These are phyloP conservation scores for Aspergillus pseudoglaucus DNA, from an alignment of 2,329 filamentous ascomycete genomes.

Conservation along the genomic window DNA sequence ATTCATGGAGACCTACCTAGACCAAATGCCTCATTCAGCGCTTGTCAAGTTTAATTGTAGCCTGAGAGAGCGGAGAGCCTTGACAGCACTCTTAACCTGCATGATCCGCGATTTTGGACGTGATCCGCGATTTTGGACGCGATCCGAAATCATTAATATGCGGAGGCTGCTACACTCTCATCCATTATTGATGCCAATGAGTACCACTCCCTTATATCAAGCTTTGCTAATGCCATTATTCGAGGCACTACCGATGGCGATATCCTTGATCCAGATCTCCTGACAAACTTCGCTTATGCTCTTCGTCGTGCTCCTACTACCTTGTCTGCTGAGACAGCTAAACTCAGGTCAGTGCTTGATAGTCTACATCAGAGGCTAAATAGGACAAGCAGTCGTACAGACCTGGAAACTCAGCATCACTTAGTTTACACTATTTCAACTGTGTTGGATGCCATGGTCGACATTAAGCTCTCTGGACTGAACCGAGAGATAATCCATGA, in stretches of 20 bases:
- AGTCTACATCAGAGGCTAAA: neutral
- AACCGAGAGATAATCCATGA: slow-evolving; percentile 1
- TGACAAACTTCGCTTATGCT: neutral
- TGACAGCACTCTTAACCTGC: neutral
- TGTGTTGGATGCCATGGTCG: slow-evolving; percentile 4
- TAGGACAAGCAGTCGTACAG: neutral
- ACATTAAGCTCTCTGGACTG: slow-evolving; percentile 2
- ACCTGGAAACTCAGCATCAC: slow-evolving; percentile 4
- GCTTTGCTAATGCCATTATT: neutral
- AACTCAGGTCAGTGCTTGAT: neutral
- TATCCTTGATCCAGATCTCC: neutral
- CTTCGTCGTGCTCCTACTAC: neutral
- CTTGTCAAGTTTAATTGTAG: neutral
- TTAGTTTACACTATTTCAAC: slow-evolving; percentile 1
- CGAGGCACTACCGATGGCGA: neutral
- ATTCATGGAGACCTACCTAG: neutral
- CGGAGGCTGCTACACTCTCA: neutral
- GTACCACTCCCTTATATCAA: neutral
- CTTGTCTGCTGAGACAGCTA: neutral
- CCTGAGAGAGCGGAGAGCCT: neutral
- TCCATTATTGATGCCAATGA: too few species aligned
- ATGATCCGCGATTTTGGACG: neutral
- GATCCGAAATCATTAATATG: neutral
- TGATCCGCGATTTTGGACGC: neutral
- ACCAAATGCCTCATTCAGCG: neutral